A percentile compares a stretch with the other conserved stretches of the same genome.
Evolutionary conservation across 371 early-diverging fungal species (phyloP).

Genomic region (Mucor racemosus): DNA sequence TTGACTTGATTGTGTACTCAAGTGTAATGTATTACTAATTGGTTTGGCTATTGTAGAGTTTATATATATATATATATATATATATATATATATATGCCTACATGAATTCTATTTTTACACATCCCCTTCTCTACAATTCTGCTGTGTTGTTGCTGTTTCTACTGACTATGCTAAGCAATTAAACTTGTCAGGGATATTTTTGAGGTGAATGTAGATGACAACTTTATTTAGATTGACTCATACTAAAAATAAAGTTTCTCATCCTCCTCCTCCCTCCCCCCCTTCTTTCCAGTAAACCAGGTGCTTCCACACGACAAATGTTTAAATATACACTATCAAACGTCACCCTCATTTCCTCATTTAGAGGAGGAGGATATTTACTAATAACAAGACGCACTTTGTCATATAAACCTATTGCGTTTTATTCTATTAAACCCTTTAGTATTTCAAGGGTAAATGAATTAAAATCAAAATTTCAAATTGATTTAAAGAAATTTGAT

Average conservation of each 20-base stretch:
- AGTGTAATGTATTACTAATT: constrained; percentile 15
- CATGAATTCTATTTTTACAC: constrained; percentile 1
- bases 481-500: constrained; percentile 45
- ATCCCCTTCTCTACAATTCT: constrained; percentile 1
- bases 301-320: constrained; percentile 9
- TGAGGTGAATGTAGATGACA: background rate
- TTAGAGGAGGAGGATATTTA: background rate
- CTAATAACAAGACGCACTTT: constrained; percentile 1
- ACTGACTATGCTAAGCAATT: too few species aligned
- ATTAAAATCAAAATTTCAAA: constrained; percentile 29
- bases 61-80: too few species aligned
- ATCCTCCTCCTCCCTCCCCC: background rate
- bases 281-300: background rate
- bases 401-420: constrained; percentile 37
- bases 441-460: constrained; percentile 13
- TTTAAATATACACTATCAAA: background rate
- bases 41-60: background rate
- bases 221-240: constrained; percentile 1
- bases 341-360: constrained; percentile 8
- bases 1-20: background rate
- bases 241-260: constrained; percentile 1
- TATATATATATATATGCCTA: background rate
- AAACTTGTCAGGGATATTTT: background rate
- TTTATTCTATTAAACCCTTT: constrained; percentile 37
- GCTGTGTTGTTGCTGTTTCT: background rate